Conservation (phyloP, 2,329 filamentous ascomycete genomes). For the Pyrenochaeta sp. region DNA sequence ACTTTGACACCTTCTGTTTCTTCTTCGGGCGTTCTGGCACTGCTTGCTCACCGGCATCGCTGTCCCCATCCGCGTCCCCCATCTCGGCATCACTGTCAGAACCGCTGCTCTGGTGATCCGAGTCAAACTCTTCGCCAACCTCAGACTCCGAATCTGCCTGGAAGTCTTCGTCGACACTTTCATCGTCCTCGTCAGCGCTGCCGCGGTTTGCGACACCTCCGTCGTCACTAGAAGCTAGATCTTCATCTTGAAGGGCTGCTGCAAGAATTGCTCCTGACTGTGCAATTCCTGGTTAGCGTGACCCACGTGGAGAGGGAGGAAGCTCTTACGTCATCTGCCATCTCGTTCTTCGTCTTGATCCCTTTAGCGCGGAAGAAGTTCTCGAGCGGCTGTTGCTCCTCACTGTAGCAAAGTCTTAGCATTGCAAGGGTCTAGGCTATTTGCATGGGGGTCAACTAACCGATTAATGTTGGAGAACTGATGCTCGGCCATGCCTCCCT, state of each 20-base stretch:
- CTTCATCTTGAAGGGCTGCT: constrained; percentile 83
- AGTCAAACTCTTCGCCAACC: constrained; percentile 95
- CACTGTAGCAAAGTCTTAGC: constrained; percentile 56
- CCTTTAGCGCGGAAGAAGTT: constrained; percentile 97
- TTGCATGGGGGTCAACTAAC: constrained; percentile 47
- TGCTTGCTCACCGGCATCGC: constrained; percentile 57
- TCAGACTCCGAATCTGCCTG: constrained; percentile 90
- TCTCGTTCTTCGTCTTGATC: constrained; percentile 97
- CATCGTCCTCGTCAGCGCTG: constrained; percentile 94
- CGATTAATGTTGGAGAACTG: constrained; percentile 99
- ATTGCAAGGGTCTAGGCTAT: constrained; percentile 1
- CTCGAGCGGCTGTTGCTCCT: constrained; percentile 96
- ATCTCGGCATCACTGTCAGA: constrained; percentile 72
- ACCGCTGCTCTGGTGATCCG: constrained; percentile 85
- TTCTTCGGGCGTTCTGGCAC: constrained; percentile 69
- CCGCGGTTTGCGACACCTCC: constrained; percentile 81
- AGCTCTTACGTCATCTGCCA: constrained; percentile 85
- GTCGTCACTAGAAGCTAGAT: constrained; percentile 79
- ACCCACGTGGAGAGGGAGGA: background rate
- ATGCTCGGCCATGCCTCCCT: constrained; percentile 84
- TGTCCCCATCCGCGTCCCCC: constrained; percentile 71
- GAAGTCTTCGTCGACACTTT: constrained; percentile 97
- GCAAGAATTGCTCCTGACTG: constrained; percentile 71
- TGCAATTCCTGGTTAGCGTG: constrained; percentile 32
- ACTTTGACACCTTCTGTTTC: constrained; percentile 64